Conservation (phyloP, 768 basidiomycete species). For the Baorangia bicolor region DNA sequence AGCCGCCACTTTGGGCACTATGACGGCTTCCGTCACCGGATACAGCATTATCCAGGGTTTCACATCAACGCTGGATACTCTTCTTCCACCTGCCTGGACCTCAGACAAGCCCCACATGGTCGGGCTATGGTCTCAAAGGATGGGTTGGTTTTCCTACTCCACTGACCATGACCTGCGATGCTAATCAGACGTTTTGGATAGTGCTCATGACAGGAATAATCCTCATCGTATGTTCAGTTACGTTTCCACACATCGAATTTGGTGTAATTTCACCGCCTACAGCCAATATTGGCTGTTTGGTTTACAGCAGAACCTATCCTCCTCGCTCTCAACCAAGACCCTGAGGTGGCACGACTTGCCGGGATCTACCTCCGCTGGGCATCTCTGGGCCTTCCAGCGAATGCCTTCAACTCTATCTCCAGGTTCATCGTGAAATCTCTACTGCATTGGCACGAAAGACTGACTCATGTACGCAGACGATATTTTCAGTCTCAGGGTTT, state of each 20-base stretch:
- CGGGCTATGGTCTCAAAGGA: conserved; percentile 88
- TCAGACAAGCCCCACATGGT: conserved; percentile 80
- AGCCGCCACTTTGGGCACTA: conserved; percentile 70
- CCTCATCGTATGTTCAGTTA: conserved; percentile 52
- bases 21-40: conserved; percentile 61
- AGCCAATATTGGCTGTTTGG: conserved; percentile 71
- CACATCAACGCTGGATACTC: conserved; percentile 83
- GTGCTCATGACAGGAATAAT: conserved; percentile 59
- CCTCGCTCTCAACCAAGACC: conserved; percentile 73
- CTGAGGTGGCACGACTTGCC: conserved; percentile 79
- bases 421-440: conserved; percentile 34
- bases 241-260: not conserved
- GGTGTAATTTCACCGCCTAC: not conserved
- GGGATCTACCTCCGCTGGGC: conserved; percentile 74
- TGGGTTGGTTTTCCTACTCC: conserved; percentile 50
- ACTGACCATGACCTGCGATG: not conserved
- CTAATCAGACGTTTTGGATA: conserved; percentile 27
- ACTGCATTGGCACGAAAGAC: not conserved
- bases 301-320: conserved; percentile 79
- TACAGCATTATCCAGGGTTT: conserved; percentile 79
- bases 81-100: conserved; percentile 95
- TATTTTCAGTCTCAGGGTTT: conserved; percentile 82
- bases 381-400: conserved; percentile 77
- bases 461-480: conserved; percentile 28
- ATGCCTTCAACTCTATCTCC: conserved; percentile 54